Base-by-base conservation (phyloP, 441 rosid species). In the Hura crepitans region DNA sequence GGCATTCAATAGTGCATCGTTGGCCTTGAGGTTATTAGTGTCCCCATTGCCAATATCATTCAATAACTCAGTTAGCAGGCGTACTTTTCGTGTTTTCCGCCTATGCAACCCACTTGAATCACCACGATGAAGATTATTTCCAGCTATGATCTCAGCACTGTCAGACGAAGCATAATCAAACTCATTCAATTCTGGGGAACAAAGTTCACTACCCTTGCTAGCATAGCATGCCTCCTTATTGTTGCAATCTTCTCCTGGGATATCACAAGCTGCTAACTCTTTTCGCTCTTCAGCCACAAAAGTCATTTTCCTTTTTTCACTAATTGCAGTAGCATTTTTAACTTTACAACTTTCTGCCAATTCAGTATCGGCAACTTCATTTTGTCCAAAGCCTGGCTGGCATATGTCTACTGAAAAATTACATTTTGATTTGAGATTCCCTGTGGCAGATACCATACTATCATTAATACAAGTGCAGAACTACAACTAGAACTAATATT, bases 11-110 rank as follows among this genome's bases (percentile, higher is more conserved):
- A 56, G 74, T 74, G 84, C 72, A 74, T 77, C 82, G 61, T 77
- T 85, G 65, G 54, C 74, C 78, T 71, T 77, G 13, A 43, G 42
- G 35, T 67, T 62, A 49, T 76, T 55, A 14, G 18, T 51, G 68
- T 65, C 72, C 58, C 71, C 79, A 68, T 72, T 83, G 69, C 78
- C 85, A 58, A 70, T 73, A 71, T 79, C 75, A 72, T 80, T 73
- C 78, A 95, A 66, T 81, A 95, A 77, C 42, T 95, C 99, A 33
- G 88, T 82, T 46, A 96, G 80, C 69, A 85, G 79, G 67, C 96
- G 92, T 66, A 88, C 79, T 77, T 91, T 96, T 56, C 86, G 83
- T 64, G 83, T 58, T 87, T 83, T 91, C 62, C 82, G 87, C 18
- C 88, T 89, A 76, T 77, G 90, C 69, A 69, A 57, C 66, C 85